phyloP scores from a whole-genome alignment of 768 basidiomycete genomes.

The Auriscalpium vulgare region DNA sequence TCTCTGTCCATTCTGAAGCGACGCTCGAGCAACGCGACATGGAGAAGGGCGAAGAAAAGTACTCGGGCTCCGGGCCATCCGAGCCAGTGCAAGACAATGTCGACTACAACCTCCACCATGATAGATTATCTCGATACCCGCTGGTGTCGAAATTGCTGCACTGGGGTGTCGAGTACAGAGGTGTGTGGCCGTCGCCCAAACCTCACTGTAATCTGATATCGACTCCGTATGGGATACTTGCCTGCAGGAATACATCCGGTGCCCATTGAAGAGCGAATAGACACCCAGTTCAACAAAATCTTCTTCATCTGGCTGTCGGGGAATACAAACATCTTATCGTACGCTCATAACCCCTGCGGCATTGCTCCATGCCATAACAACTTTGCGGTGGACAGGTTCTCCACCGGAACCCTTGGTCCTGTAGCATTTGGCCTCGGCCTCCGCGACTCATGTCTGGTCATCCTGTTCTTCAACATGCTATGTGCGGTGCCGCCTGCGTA shows the following conservation, averaged over 20 bases:
- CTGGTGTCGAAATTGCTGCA: conserved; percentile 17
- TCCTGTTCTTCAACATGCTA: conserved; percentile 40
- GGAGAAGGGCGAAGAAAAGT: too few species aligned
- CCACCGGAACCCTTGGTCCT: conserved; percentile 39
- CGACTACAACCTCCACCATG: too few species aligned
- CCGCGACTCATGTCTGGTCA: conserved; percentile 36
- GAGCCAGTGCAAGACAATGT: too few species aligned
- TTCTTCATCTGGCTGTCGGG: conserved; percentile 35
- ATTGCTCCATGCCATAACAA: background rate
- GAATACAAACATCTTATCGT: conserved; percentile 35
- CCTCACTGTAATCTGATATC: background rate
- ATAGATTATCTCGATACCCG: background rate
- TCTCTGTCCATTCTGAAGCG: too few species aligned
- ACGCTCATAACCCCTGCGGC: background rate
- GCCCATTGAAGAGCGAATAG: conserved; percentile 24
- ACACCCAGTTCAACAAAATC: conserved; percentile 31
- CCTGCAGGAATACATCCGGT: conserved; percentile 29
- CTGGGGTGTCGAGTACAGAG: conserved; percentile 27
- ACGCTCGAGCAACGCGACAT: too few species aligned
- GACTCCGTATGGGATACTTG: background rate
- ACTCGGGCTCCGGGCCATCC: too few species aligned
- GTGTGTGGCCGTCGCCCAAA: conserved; percentile 9
- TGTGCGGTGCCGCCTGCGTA: conserved; percentile 36
- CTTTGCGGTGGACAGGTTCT: conserved; percentile 26
- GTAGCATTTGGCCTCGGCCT: conserved; percentile 34